Conservation (phyloP, 768 basidiomycete species). For the Leucocoprinus sp. region DNA sequence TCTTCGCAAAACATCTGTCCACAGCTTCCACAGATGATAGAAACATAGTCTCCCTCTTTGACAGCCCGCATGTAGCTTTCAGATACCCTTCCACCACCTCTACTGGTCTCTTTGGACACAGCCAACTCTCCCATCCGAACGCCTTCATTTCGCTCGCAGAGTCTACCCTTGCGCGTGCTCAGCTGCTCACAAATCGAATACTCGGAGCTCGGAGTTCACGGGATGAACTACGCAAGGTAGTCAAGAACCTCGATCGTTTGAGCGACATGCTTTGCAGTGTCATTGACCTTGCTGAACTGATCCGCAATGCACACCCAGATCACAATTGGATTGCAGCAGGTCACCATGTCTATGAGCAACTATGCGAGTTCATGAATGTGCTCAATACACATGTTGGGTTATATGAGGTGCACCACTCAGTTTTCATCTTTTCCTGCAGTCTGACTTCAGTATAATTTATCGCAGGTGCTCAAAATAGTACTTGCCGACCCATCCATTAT, state of each 20-base stretch:
- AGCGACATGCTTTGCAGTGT: conserved; percentile 95
- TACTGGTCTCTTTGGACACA: conserved; percentile 84
- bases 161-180: conserved; percentile 73
- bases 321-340: conserved; percentile 73
- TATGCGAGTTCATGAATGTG: conserved; percentile 97
- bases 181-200: conserved; percentile 78
- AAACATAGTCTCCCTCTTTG: conserved; percentile 62
- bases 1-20: conserved; percentile 31
- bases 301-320: conserved; percentile 92
- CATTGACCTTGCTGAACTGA: conserved; percentile 91
- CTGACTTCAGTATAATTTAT: conserved; percentile 14
- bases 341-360: conserved; percentile 79
- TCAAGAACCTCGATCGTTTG: conserved; percentile 93
- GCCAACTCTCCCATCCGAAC: conserved; percentile 57
- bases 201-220: conserved; percentile 63
- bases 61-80: conserved; percentile 48
- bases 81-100: conserved; percentile 20
- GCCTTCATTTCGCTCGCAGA: conserved; percentile 68
- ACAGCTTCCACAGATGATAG: conserved; percentile 61
- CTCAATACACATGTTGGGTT: conserved; percentile 90
- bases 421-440: not conserved
- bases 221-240: conserved; percentile 72
- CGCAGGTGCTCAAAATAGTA: conserved; percentile 63
- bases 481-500: conserved; percentile 61
- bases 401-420: conserved; percentile 59